Conservation (phyloP, 129 eudicot genomes). For the Artemisia tridentata region DNA sequence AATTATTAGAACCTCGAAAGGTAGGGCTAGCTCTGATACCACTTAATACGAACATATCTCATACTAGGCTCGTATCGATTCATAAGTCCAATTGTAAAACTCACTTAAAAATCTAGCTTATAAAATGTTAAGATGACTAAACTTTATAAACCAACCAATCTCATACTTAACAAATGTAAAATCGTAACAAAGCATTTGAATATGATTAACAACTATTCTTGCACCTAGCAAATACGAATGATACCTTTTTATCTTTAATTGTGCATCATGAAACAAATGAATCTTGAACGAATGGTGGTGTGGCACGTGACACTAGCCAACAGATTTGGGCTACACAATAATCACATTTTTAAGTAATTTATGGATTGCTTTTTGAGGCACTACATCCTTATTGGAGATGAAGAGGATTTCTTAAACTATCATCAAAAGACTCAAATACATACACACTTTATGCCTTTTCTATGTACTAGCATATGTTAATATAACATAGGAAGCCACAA, state of each 20-base stretch:
- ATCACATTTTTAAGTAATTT: slow-evolving; percentile 33
- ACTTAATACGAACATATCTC: too few species aligned
- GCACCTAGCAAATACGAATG: not conserved
- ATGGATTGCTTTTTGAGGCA: slow-evolving; percentile 36
- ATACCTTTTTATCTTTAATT: not conserved
- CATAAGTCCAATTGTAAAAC: too few species aligned
- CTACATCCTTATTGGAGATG: slow-evolving; percentile 40
- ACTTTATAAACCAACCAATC: too few species aligned
- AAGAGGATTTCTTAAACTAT: slow-evolving; percentile 44
- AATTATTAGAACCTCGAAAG: too few species aligned
- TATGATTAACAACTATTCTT: too few species aligned
- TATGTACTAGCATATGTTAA: slow-evolving; percentile 4
- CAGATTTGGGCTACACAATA: slow-evolving; percentile 34
- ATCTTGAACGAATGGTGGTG: slow-evolving; percentile 10
- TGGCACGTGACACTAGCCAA: slow-evolving; percentile 39
- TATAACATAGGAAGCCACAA: slow-evolving; percentile 10
- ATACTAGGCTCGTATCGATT: too few species aligned
- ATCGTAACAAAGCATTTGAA: too few species aligned
- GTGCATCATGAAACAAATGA: slow-evolving; percentile 7
- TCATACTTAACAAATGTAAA: too few species aligned
- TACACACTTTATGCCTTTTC: slow-evolving; percentile 26
- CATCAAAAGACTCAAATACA: slow-evolving; percentile 37
- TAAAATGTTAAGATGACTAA: too few species aligned
- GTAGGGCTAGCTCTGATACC: too few species aligned
- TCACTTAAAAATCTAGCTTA: too few species aligned